Percentiles rank a stretch among this genome's conserved stretches.
Evolutionary conservation across 2,329 filamentous ascomycete genomes (phyloP).

Genomic region (Aspergillus sp.): DNA sequence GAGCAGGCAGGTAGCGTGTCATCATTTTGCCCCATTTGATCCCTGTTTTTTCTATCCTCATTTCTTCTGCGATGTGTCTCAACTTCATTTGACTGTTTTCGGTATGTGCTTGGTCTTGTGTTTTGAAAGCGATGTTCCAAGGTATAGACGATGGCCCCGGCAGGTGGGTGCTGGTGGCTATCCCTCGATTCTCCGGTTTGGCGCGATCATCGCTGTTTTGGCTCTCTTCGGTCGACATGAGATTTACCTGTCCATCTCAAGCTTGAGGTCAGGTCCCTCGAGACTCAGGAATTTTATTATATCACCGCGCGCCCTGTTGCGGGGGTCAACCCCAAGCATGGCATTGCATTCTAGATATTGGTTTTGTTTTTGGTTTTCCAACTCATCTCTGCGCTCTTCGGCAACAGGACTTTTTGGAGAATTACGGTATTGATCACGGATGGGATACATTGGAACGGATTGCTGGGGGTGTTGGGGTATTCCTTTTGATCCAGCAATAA

Average conservation of each 20-base stretch:
- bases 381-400: slow-evolving; percentile 34
- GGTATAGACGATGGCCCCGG: slow-evolving; percentile 23
- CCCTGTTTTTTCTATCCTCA: slow-evolving; percentile 16
- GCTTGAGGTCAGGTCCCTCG: slow-evolving; percentile 8
- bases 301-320: slow-evolving; percentile 14
- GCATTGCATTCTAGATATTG: slow-evolving; percentile 27
- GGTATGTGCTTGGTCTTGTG: slow-evolving; percentile 26
- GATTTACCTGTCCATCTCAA: slow-evolving; percentile 12
- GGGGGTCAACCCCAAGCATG: slow-evolving; percentile 17
- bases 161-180: slow-evolving; percentile 19
- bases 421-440: slow-evolving; percentile 40
- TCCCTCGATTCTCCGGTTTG: slow-evolving; percentile 17
- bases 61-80: slow-evolving; percentile 20
- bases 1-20: slow-evolving; percentile 45
- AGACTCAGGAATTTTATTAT: not conserved
- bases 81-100: slow-evolving; percentile 26
- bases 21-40: slow-evolving; percentile 35
- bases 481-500: slow-evolving; percentile 36
- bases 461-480: slow-evolving; percentile 42
- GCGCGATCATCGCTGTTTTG: slow-evolving; percentile 12
- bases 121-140: slow-evolving; percentile 26
- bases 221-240: slow-evolving; percentile 15
- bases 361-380: slow-evolving; percentile 16
- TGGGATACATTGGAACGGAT: slow-evolving; percentile 40
- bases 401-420: slow-evolving; percentile 39